Evolutionary conservation across 2,329 filamentous ascomycete genomes (phyloP), one percentile per base, ranked within the genome.

Genomic region (Sporothrix variecibatus): DNA sequence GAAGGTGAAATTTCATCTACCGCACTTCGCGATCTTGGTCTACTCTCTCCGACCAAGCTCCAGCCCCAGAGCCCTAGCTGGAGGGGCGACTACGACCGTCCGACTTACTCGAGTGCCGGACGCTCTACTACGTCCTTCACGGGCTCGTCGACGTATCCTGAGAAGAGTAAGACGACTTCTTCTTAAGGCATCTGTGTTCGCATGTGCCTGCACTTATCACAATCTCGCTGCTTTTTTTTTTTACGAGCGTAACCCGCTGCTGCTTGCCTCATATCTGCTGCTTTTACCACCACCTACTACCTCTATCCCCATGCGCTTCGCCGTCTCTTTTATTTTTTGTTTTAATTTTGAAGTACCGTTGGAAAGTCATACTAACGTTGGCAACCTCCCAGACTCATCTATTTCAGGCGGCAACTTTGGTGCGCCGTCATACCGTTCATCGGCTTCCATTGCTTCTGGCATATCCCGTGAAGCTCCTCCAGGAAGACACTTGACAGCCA

Each of bases 401-500:
- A 81, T 84, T 71, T 79, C 81, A 34, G 79, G 81, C 46, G 81
- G 82, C 8, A 81, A 79, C 46, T 78, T 82, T 74, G 80, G 81
- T 71, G 78, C 82, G 49, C 81, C 82, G 56, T 84, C 83, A 65
- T 81, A 83, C 75, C 82, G 81, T 73, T 85, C 84, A 51, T 79
- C 80, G 64, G 76, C 81, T 62, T 85, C 84, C 5, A 75, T 81
- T 74, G 79, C 78, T 74, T 84, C 84, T 65, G 77, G 77, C 62
- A 78, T 77, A n/a, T 84, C 83, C 9, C 81, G 78, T 68, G 80
- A 83, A 9, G 67, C 28, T 58, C 83, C 81, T 74, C 77, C 79
- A 79, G 82, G 20, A 81, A 82, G 72, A 80, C 81, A 75, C 79
- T 81, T 78, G 11, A 91, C 91, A 85, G 88, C 89, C 82, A 89